Evolutionary conservation across 176 grass and related monocot genomes (phyloP), one percentile per base, ranked within the genome.

Genomic region (Oryza meridionalis): DNA sequence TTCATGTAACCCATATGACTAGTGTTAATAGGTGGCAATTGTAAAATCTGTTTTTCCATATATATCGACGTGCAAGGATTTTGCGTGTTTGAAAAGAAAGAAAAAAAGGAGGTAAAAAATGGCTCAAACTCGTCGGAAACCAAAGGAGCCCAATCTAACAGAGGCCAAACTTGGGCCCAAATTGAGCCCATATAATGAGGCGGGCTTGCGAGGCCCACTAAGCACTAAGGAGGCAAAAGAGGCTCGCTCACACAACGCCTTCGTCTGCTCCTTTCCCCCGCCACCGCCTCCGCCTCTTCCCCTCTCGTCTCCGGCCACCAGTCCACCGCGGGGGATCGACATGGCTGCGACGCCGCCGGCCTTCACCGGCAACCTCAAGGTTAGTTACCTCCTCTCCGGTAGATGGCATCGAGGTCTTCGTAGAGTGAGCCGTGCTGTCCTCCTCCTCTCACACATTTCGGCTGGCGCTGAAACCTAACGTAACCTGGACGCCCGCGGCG

Each of bases 321-420:
- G 29, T n/a, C 38, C 64, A 37, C 43, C 29, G 11, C 67, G 42
- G 22, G 32, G 13, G 46, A 47, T 9, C 31, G 26, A 12, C 69
- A 94, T 92, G 90, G 89, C 87, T 37, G 81, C 77, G 45, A 4
- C 77, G 33, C 47, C 81, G 55, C 89, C 88, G 47, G 81, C 84
- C 43, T 94, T 94, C 58, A 85, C 72, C 26, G 89, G 81, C 3
- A 94, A 94, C 62, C 73, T 94, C 62, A 94, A 94, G 90, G 92
- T 83, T 25, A 82, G 53, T 2, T 38, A 15, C 0, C 67, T 29
- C 35, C 45, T 0, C 0, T 55, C 0, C 2, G 38, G 4, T 49
- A 43, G 31, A 4, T 27, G 16, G 17, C n/a, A 44, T 0, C 7
- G 2, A 8, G 12, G 1, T 29, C n/a, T 11, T 37, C 24, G 6